Evolutionary conservation across 176 grass and related monocot genomes (phyloP).

Genomic region (Carex cristatella): DNA sequence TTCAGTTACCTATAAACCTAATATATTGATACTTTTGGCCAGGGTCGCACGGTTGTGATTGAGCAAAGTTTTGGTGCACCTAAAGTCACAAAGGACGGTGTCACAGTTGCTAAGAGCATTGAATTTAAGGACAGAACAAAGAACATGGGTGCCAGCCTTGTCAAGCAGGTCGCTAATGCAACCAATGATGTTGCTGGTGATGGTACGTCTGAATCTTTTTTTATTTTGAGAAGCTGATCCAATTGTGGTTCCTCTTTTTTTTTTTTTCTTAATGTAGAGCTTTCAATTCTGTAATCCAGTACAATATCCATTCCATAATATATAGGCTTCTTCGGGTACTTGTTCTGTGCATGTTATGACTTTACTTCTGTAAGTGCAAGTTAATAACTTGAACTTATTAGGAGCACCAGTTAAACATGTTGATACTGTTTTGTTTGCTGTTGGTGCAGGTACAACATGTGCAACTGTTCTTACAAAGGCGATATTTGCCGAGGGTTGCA

Average conservation of each 20-base stretch:
- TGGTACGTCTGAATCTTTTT: conserved; percentile 38
- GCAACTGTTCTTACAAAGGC: conserved; percentile 95
- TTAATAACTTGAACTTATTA: neutral
- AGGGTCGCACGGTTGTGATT: conserved; percentile 87
- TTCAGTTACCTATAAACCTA: neutral
- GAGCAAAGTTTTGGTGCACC: conserved; percentile 98
- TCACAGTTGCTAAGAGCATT: conserved; percentile 98
- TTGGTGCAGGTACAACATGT: conserved; percentile 74
- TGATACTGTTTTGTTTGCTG: neutral
- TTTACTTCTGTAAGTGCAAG: neutral
- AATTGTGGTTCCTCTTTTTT: neutral
- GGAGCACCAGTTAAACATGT: neutral
- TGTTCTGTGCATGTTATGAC: no score
- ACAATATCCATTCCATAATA: neutral
- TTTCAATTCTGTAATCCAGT: neutral
- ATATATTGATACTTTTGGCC: neutral
- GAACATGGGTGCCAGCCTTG: conserved; percentile 92
- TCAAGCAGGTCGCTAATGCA: conserved; percentile 96
- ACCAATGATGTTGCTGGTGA: conserved; percentile 94
- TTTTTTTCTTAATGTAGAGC: neutral
- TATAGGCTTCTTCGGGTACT: no score
- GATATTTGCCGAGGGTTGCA: conserved; percentile 90
- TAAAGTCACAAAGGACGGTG: conserved; percentile 97
- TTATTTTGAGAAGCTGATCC: neutral
- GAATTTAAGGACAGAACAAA: conserved; percentile 90